Conservation (phyloP, 75 land plant genomes). For the Azolla pinnata region DNA sequence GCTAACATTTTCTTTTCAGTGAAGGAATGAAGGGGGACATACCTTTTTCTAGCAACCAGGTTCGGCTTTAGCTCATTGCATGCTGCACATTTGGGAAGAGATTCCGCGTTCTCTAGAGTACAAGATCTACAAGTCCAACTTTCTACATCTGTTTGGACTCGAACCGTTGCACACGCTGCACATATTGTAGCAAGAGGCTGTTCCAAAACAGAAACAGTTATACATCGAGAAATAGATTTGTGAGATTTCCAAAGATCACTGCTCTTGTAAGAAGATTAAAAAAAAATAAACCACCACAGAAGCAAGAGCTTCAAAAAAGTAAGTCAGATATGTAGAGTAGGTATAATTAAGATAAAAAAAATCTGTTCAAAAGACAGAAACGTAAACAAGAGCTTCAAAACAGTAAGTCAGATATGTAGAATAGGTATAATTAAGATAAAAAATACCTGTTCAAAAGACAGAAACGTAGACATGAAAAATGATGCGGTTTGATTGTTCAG, state of each 20-base stretch:
- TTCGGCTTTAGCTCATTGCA: conserved; percentile 86
- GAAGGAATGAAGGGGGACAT: too few species aligned
- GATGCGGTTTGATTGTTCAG: not conserved
- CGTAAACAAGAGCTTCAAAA: not conserved
- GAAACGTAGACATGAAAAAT: not conserved
- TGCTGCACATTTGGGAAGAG: conserved; percentile 58
- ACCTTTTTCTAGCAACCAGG: too few species aligned
- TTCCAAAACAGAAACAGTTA: conserved; percentile 9
- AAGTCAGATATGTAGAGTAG: not conserved
- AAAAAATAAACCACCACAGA: not conserved
- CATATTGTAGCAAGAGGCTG: conserved; percentile 73
- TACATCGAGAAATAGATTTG: conserved; percentile 1
- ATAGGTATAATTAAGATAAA: not conserved
- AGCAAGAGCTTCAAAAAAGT: conserved; percentile 3
- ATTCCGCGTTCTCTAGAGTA: conserved; percentile 56
- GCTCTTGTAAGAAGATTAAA: too few species aligned
- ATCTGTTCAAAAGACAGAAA: not conserved
- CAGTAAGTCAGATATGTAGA: not conserved
- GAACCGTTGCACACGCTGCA: conserved; percentile 50
- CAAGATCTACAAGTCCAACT: conserved; percentile 85
- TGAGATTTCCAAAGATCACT: not conserved
- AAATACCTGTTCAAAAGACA: not conserved
- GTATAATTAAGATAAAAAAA: not conserved
- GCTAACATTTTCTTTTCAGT: too few species aligned
- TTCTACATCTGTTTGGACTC: conserved; percentile 25